Base-by-base conservation (phyloP, 1,139 yeast genomes). In the Kodamaea ohmeri region DNA sequence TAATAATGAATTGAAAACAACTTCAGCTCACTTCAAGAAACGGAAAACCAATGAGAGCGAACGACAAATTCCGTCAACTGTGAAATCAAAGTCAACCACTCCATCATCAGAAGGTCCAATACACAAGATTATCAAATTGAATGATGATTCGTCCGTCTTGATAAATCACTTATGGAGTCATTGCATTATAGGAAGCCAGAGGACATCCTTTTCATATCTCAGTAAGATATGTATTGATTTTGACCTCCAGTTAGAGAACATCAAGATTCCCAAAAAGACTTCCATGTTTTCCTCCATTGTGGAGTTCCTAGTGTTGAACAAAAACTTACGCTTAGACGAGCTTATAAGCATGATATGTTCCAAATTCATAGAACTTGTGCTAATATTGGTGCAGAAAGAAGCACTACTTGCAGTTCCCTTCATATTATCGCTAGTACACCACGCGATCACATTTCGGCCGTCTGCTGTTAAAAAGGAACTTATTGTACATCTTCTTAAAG, bases 381-480 rank as follows among this genome's bases (percentile, higher is more conserved):
- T 57, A 11, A 44, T 46, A 13, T 47, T 69, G 32, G 43, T 61
- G 12, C 40, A 45, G 1, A 51, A 47, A 9, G 55, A 63, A 4
- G 54, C 49, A 4, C 48, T 68, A 4, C 43, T 69, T 2, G 50
- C 77, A 1, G 64, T 78, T 1, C 87, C 88, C 2, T 78, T 78
- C 52, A 46, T 82, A 13, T 52, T 80, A 2, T 63, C 80, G 1
- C 51, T 81, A 26, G 60, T 81, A 34, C 73, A 76, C 45, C 76
- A 77, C 38, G 52, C 79, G 1, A 56, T 80, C 9, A 66, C 60
- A 31, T 82, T 78, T 53, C 66, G 82, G 44, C 79, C 83, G 0
- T 70, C 74, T 36, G 87, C 87, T 0, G 65, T 79, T 5, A 61
- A 60, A 25, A 52, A 56, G 20, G 41, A 53, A 3, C 58, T 76